Base-by-base conservation (phyloP, 176 grass and related monocot genomes). In the Juncus inflexus region DNA sequence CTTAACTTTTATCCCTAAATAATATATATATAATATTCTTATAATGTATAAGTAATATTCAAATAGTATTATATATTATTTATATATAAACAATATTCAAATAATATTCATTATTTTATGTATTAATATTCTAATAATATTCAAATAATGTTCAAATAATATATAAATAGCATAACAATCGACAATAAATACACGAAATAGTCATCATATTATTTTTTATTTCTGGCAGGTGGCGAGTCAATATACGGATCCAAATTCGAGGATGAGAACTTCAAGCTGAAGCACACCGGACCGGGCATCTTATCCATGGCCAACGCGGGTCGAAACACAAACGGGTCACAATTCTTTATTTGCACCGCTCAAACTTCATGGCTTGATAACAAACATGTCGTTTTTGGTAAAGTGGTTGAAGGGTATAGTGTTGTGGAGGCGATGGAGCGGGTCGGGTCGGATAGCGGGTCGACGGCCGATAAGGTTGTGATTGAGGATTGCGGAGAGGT, bases 221-320 rank as follows among this genome's bases (percentile, higher is more conserved):
- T 47, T 6, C 4, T 47, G 9, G 2, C 9, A 47, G 87, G 79
- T n/a, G 80, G 83, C 3, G 87, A 86, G 68, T 90, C 87, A 3
- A 79, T 90, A 79, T 90, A 90, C 53, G 83, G 83, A 39, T 35
- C 12, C 12, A 86, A 64, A 75, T 90, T 90, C 63, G 69, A 70
- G 38, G 83, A 86, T 53, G 83, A 90, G 77, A 90, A 90, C 64
- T 90, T 87, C 40, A 70, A 60, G 49, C 64, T 81, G 70, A 63
- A 59, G 62, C 89, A 92, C 45, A 87, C 78, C 4, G 78, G 81
- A 2, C 81, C 84, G 0, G 89, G 89, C 2, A 42, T 82, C 4
- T 78, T 87, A 3, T 87, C 84, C 16, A 92, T 92, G 89, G 89
- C 89, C 40, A 92, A 92, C 77, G 67, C 89, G 0, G 89, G 89